Conservation (phyloP, 805 yeast species). For the Lachancea mirantina region DNA sequence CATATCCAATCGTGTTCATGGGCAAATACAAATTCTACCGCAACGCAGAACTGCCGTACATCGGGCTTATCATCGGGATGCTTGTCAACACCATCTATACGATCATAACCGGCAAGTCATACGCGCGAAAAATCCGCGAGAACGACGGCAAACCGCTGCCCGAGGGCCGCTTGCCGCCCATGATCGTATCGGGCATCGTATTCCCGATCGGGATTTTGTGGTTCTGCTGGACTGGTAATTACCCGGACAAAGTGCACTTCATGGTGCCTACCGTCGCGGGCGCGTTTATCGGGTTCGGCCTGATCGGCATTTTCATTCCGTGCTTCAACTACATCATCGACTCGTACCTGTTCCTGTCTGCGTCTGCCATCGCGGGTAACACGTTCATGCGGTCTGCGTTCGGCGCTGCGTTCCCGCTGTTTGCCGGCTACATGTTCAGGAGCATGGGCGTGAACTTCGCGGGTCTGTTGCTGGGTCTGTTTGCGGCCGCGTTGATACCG, state of each 20-base stretch:
- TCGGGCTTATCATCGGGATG: slow-evolving; percentile 68
- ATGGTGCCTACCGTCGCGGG: slow-evolving; percentile 70
- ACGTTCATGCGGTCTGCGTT: slow-evolving; percentile 60
- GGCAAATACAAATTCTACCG: slow-evolving; percentile 49
- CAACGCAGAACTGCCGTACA: slow-evolving; percentile 63
- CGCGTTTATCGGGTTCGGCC: slow-evolving; percentile 57
- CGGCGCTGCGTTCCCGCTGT: slow-evolving; percentile 68
- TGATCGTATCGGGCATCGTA: slow-evolving; percentile 62
- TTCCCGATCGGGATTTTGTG: slow-evolving; percentile 79
- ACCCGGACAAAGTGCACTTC: slow-evolving; percentile 67
- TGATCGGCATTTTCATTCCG: slow-evolving; percentile 60
- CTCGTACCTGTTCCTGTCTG: slow-evolving; percentile 61
- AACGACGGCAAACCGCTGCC: slow-evolving; percentile 61
- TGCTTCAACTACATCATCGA: slow-evolving; percentile 68
- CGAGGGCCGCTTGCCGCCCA: slow-evolving; percentile 70
- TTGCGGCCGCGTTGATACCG: slow-evolving; percentile 50
- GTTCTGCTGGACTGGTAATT: slow-evolving; percentile 85
- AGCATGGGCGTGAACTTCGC: slow-evolving; percentile 74
- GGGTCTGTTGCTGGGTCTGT: slow-evolving; percentile 59
- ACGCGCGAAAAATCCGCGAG: slow-evolving; percentile 38
- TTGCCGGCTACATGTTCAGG: slow-evolving; percentile 63
- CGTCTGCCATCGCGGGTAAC: slow-evolving; percentile 72
- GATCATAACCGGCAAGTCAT: slow-evolving; percentile 45
- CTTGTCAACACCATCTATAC: slow-evolving; percentile 50
- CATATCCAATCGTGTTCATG: slow-evolving; percentile 65